These are phyloP conservation scores for Papiliotrema nemorosa DNA, from an alignment of 1,284 basidiomycete genomes.

Conservation along the genomic window DNA sequence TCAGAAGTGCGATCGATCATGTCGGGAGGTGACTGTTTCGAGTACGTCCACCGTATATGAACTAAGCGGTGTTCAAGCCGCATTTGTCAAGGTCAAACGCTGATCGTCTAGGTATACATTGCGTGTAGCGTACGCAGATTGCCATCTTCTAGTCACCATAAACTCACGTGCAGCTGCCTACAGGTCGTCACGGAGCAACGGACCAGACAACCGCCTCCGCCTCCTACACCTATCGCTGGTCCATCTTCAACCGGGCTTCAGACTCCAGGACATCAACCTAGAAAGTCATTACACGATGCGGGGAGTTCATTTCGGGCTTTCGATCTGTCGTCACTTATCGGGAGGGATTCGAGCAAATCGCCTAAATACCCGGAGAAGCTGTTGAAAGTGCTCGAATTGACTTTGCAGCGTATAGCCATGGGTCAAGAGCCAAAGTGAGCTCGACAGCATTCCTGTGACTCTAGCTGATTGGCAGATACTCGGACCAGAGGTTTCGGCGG, in stretches of 20 bases:
- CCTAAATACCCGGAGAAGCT: constrained; percentile 91
- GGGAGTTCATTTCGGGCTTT: constrained; percentile 30
- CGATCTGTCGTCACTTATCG: constrained; percentile 35
- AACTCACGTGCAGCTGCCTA: constrained; percentile 18
- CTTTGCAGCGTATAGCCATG: constrained; percentile 84
- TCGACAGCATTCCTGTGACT: background rate
- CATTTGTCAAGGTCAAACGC: too few relatives aligned
- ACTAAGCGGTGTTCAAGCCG: too few relatives aligned
- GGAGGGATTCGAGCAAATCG: constrained; percentile 55
- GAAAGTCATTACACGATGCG: constrained; percentile 8
- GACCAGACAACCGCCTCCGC: constrained; percentile 8
- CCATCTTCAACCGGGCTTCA: constrained; percentile 1
- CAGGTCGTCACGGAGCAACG: constrained; percentile 24
- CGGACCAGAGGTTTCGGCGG: constrained; percentile 77
- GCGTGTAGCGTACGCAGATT: constrained; percentile 31
- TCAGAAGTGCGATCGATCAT: background rate
- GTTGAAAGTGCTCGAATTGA: constrained; percentile 79
- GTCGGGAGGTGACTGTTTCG: constrained; percentile 2
- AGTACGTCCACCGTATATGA: background rate
- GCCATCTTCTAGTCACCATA: background rate
- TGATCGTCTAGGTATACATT: constrained; percentile 39
- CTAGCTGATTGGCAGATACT: constrained; percentile 58
- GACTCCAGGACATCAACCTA: background rate
- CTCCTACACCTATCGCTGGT: constrained; percentile 1
- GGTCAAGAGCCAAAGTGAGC: constrained; percentile 79